A percentile compares a stretch with the other conserved stretches of the same genome.
Conservation (phyloP, 345 rosid genomes). For the Psidium friedrichsthalianum region DNA sequence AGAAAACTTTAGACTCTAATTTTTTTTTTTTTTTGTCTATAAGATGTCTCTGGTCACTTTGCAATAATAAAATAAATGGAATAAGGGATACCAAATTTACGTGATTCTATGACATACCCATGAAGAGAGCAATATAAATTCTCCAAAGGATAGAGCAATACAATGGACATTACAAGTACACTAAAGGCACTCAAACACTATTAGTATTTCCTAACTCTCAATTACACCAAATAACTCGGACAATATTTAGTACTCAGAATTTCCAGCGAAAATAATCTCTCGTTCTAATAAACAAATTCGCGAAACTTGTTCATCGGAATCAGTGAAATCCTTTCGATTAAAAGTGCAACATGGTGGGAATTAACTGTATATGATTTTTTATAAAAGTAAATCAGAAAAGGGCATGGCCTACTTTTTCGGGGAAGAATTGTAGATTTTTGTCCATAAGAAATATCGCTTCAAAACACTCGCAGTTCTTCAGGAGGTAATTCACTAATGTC, state of each 20-base stretch:
- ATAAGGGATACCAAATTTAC: background rate
- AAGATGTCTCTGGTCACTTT: background rate
- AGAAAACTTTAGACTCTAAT: background rate
- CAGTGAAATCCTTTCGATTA: background rate
- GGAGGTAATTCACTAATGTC: background rate
- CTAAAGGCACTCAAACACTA: background rate
- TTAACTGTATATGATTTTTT: too few relatives aligned
- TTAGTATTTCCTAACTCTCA: too few relatives aligned
- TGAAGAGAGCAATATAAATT: too few relatives aligned
- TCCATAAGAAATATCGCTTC: background rate
- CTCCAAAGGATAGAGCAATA: background rate
- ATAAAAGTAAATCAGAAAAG: too few relatives aligned
- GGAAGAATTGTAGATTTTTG: background rate
- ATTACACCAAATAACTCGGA: too few relatives aligned
- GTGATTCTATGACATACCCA: background rate
- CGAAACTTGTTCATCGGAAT: background rate
- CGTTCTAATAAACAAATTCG: background rate
- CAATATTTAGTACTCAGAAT: too few relatives aligned
- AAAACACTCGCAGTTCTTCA: background rate
- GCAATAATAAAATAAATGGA: too few relatives aligned
- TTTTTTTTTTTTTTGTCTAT: too few relatives aligned
- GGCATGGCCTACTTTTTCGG: background rate
- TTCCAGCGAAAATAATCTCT: background rate
- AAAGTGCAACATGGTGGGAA: background rate
- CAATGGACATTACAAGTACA: too few relatives aligned